Percentiles rank a stretch among this genome's conserved stretches.
Evolutionary conservation across 352 stramenopile species (phyloP).

Genomic region (Globisporangium nodosum): DNA sequence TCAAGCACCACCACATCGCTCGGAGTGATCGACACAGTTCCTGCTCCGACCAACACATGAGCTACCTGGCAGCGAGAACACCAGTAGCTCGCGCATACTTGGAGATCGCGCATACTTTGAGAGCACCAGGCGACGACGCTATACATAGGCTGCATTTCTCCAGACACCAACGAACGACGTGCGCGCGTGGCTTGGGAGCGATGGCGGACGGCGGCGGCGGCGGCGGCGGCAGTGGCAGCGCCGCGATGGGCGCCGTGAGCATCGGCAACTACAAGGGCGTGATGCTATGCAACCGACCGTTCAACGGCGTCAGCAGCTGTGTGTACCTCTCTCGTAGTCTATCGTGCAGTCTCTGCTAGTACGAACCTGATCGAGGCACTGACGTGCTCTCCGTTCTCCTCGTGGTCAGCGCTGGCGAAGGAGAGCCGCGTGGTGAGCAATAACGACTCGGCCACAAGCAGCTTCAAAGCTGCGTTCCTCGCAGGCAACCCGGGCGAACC

Average conservation of each 20-base stretch:
- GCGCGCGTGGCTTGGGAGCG: too few species aligned
- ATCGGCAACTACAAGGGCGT: slow-evolving; percentile 95
- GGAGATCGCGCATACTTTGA: too few species aligned
- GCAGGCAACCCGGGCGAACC: slow-evolving; percentile 59
- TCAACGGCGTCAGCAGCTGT: slow-evolving; percentile 85
- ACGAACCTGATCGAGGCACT: too few species aligned
- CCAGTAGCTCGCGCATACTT: too few species aligned
- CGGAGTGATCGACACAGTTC: too few species aligned
- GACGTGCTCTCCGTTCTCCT: not conserved
- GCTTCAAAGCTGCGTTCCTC: slow-evolving; percentile 69
- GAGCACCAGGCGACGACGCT: too few species aligned
- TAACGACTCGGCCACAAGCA: slow-evolving; percentile 29
- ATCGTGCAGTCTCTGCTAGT: not conserved
- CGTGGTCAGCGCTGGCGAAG: slow-evolving; percentile 39
- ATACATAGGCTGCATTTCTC: too few species aligned
- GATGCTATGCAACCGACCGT: slow-evolving; percentile 93
- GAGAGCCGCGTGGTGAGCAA: slow-evolving; percentile 32
- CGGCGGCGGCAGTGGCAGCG: slow-evolving; percentile 16
- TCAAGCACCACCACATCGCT: too few species aligned
- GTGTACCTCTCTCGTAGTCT: slow-evolving; percentile 7
- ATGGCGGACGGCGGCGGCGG: slow-evolving; percentile 21
- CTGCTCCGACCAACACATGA: too few species aligned
- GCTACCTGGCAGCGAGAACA: too few species aligned
- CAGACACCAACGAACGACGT: not conserved
- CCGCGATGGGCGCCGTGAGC: slow-evolving; percentile 48